Evolutionary conservation across 2,329 filamentous ascomycete genomes (phyloP).

Genomic region (Geosmithia putterillii): DNA sequence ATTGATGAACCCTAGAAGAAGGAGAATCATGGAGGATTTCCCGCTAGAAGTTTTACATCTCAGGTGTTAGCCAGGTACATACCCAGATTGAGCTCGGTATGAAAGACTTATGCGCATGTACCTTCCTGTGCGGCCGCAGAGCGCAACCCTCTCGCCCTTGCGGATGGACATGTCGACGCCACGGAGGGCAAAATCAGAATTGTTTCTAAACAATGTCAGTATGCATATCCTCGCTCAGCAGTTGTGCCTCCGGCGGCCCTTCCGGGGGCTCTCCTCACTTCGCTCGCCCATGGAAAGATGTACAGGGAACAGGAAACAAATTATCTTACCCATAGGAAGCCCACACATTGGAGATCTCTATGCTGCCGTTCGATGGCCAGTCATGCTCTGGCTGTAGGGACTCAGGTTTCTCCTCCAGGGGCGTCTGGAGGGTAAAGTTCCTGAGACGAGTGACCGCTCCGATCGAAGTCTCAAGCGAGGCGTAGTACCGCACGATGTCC

Average conservation of each 20-base stretch:
- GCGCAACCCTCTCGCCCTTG: slow-evolving; percentile 18
- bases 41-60: too few relatives aligned
- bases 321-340: slow-evolving; percentile 18
- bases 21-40: slow-evolving; percentile 28
- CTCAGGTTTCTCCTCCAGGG: slow-evolving; percentile 7
- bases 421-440: slow-evolving; percentile 11
- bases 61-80: too few relatives aligned
- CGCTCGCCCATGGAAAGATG: too few relatives aligned
- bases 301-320: not conserved
- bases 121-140: slow-evolving; percentile 24
- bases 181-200: slow-evolving; percentile 10
- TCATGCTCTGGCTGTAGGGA: slow-evolving; percentile 8
- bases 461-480: slow-evolving; percentile 14
- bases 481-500: slow-evolving; percentile 18
- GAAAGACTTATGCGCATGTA: not conserved
- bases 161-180: slow-evolving; percentile 14
- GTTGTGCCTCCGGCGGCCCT: too few relatives aligned
- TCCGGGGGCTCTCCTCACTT: too few relatives aligned
- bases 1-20: slow-evolving; percentile 27
- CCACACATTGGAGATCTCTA: slow-evolving; percentile 18
- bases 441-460: slow-evolving; percentile 13
- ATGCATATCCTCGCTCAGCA: too few relatives aligned
- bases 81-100: not conserved
- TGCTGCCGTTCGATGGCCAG: slow-evolving; percentile 18
- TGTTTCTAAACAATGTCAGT: too few relatives aligned